Evolutionary conservation across 2,329 filamentous ascomycete species (phyloP), one percentile per base, ranked within the genome.

Genomic region (Grosmannia huntii): DNA sequence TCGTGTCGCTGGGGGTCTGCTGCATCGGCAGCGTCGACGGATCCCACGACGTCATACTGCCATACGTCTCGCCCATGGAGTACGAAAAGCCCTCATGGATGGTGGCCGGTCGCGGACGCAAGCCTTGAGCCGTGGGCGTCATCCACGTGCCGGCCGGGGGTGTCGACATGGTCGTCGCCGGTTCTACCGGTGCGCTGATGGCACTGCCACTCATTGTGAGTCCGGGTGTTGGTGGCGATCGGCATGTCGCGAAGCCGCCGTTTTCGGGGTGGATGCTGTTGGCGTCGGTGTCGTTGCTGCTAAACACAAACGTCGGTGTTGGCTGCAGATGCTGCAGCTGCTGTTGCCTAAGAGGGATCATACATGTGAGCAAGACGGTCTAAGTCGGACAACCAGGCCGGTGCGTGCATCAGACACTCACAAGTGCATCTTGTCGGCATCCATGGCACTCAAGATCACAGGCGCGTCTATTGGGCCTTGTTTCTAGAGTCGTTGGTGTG

Each of bases 1-100:
- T 14, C 60, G 36, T 14, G 36, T 82, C 78, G 64, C 71, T 78
- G 19, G 77, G 73, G 0, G 74, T 76, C 61, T 73, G 70, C 61
- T 78, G 76, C 65, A 81, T 71, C 11, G 77, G 75, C 63, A 82
- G 68, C 5, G 73, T 75, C 44, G 78, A 77, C 27, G 80, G 73
- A 64, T 83, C 81, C 82, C 81, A 85, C 3, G 78, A 75, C 19
- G 78, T 73, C 52, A 83, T 67, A 5, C 75, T 72, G 52, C 73
- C 72, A 62, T 75, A 81, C 51, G 79, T 75, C 61, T 81, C 79
- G 41, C 74, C 73, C 61, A 80, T 71, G 65, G 77, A 81, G 69
- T 80, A 84, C 21, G 79, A 79, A 66, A 84, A 83, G 56, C 77
- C 79, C 66, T 83, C 81, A 63, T 84, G 80, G 59, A 83, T 82